Base-by-base conservation (phyloP, 805 yeast genomes). In the Candida boleticola region DNA sequence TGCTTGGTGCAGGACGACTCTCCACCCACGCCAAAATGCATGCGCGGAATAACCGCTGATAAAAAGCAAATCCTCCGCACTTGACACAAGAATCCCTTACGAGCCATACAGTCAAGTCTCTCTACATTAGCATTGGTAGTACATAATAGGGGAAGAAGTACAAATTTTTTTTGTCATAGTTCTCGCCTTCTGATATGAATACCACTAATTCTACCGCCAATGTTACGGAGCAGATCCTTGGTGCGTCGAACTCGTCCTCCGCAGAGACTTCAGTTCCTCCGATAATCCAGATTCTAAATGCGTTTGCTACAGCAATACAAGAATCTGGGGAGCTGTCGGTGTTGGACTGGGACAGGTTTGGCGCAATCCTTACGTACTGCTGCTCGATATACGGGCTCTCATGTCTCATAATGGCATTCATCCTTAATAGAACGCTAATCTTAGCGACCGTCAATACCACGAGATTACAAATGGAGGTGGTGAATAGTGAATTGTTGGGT, bases 361-460 rank as follows among this genome's bases (percentile, higher is more conserved):
- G 48, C 10, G 41, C 45, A 3, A 39, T 49, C n/a, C 31, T 50
- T 14, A 48, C 57, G n/a, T 70, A 66, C 47, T 58, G 65, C 41
- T 65, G 63, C 38, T 65, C 72, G 10, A 39, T 56, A 4, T 70
- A 70, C 43, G 76, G 73, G 0, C 38, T 68, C 16, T 35, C 63
- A 21, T 67, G 73, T 41, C 52, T 70, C 37, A 39, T 62, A 5
- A 64, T 68, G 66, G 68, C 73, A 1, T 52, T 69, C 9, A 40
- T 68, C 2, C 52, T 68, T 44, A 68, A 68, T 45, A 45, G 74
- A 14, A 68, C 74, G 0, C 41, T 63, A 40, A 62, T 60, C 5
- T 51, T 68, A 42, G 74, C 74, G 1, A 61, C 69, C 13, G 59
- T 69, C 13, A 66, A 64, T 37, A 47, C 53, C 27, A 48, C 55